These are phyloP conservation scores for Anaeramoeba flamelloides DNA, from an alignment of 78 protist species.

Conservation along the genomic window DNA sequence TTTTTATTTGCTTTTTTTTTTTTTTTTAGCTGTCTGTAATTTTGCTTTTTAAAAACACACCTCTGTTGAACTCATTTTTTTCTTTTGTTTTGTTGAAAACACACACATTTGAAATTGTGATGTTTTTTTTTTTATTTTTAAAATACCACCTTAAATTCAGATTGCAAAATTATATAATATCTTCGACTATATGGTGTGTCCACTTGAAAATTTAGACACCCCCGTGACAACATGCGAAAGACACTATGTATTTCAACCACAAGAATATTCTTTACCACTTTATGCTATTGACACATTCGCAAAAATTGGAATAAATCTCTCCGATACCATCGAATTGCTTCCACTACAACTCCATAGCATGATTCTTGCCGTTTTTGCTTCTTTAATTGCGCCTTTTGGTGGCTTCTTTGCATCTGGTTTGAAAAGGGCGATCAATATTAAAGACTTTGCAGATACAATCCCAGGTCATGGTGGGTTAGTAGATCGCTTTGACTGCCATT, in stretches of 20 bases:
- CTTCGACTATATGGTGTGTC: no score
- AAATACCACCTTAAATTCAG: no score
- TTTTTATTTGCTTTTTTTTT: not conserved
- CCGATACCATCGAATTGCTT: no score
- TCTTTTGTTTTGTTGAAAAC: constrained; percentile 29
- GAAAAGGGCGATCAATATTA: constrained; percentile 79
- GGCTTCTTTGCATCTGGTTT: constrained; percentile 86
- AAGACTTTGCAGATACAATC: constrained; percentile 69
- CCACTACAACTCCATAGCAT: constrained; percentile 59
- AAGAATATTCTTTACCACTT: no score
- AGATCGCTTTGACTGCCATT: constrained; percentile 57
- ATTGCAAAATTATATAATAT: no score
- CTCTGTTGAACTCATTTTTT: not conserved
- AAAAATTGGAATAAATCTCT: no score
- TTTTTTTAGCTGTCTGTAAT: constrained; percentile 9
- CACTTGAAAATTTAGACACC: no score
- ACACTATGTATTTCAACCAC: no score
- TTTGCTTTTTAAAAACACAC: constrained; percentile 18
- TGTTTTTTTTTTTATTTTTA: not conserved
- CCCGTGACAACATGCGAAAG: no score
- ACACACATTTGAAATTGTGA: constrained; percentile 12
- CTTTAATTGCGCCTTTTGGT: constrained; percentile 84
- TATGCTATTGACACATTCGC: no score
- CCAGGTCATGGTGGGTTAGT: constrained; percentile 93
- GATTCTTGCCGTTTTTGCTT: constrained; percentile 57